Evolutionary conservation across 2,329 filamentous ascomycete species (phyloP), one percentile per base, ranked within the genome.

Genomic region (Eurotiales sp.): DNA sequence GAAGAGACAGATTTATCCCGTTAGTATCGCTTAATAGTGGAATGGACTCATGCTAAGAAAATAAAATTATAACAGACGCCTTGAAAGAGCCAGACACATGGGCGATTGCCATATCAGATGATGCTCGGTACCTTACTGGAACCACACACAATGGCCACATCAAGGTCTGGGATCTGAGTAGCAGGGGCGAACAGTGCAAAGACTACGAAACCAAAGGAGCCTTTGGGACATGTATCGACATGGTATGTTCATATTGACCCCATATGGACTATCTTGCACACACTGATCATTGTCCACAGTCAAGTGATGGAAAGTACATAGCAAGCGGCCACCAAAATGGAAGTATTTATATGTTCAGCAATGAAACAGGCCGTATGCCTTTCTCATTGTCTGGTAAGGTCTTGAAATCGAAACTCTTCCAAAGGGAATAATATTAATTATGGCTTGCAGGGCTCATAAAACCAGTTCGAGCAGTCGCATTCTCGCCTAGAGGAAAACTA

Each of bases 261-360:
- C n/a, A 32, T 4, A n/a, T 27, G 23, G 11, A 29, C 10, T 8
- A 19, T 8, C 17, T 19, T 36, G 7, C 34, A n/a, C n/a, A n/a
- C 6, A 19, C 27, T 53, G 36, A 53, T 40, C 14, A 45, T 30
- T 11, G 45, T 34, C 29, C 54, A 37, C 15, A 83, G 80, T 85
- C 81, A 54, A 66, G 74, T 17, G 87, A 99, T 68, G 92, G 91
- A 48, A 85, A 82, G 56, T 87, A 90, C 68, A 95, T 91, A 25
- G 92, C 91, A 3, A 95, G 87, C 47, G 93, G 93, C 0, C 92
- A 99, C 71, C 88, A 96, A 67, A 96, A 88, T 62, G 93, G 93
- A 14, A 85, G 84, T 11, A 82, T 97, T 56, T 96, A 96, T 72
- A 84, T 99, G 55, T 99, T 97, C 78, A 91, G 90, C 75, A 97